Evolutionary conservation across 1,284 basidiomycete genomes (phyloP), one percentile per base, ranked within the genome.

Genomic region (Ustilago trichophora): DNA sequence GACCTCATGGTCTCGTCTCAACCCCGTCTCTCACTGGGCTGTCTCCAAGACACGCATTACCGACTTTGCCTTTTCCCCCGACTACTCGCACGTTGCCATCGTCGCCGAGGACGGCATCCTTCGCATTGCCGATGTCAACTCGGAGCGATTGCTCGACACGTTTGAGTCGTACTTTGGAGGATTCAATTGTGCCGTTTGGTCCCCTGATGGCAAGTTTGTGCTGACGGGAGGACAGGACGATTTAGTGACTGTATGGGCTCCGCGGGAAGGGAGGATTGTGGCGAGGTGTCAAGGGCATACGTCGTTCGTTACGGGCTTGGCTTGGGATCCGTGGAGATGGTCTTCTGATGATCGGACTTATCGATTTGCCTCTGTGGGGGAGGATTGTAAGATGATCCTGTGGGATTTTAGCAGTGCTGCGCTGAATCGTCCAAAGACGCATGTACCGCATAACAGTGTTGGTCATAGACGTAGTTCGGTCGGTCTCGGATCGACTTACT

Each of bases 241-340:
- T 77, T 85, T 98, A 11, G 85, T 97, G 42, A 95, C 93, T 1
- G 56, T 80, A 3, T 80, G 72, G 66, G 59, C 73, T 5, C 72
- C 72, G 0, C 31, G 73, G 4, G 76, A 78, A 34, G 72, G 73
- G 10, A 53, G 75, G 9, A 88, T 98, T 12, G 88, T 98, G n/a
- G 95, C 95, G 3, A 87, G 94, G 43, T 97, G 94, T 83, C 93
- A 97, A 82, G 96, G 95, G 0, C 95, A 98, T 80, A 90, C 92
- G 0, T 94, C 92, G 1, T 98, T 96, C 77, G 91, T 98, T 5
- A 90, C 91, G 0, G 86, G 88, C 3, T 86, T 98, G 9, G 90
- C 91, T 0, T 98, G 97, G 80, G 96, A 98, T 82, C 88, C 91
- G 12, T 80, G 77, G 74, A 40, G 72, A 16, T 85, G 88, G 45